Conservation (phyloP, 1,284 basidiomycete species). For the Inonotus obliquus region DNA sequence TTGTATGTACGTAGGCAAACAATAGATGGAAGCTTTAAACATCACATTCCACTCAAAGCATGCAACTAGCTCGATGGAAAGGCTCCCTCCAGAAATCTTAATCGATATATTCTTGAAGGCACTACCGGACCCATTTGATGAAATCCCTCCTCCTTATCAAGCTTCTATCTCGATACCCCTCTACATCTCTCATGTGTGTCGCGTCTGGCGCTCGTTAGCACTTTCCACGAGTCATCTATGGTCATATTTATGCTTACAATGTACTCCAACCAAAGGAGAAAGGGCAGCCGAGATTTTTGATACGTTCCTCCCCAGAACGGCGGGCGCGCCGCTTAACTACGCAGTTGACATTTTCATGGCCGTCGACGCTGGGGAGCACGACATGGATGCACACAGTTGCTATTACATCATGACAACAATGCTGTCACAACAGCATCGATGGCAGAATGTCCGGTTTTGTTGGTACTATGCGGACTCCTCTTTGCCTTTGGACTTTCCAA, state of each 20-base stretch:
- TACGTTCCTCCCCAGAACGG: not conserved
- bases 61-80: not conserved
- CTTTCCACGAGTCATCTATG: not conserved
- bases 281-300: not conserved
- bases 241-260: not conserved
- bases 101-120: not conserved
- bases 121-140: not conserved
- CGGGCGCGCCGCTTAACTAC: not conserved
- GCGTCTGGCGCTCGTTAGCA: not conserved
- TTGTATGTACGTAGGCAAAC: too few relatives aligned
- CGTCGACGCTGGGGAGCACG: not conserved
- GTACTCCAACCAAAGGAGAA: not conserved
- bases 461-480: not conserved
- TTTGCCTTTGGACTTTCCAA: not conserved
- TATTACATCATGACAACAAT: not conserved
- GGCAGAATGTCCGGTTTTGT: not conserved
- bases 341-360: not conserved
- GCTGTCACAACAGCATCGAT: not conserved
- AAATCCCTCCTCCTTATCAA: not conserved
- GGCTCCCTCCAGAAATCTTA: not conserved
- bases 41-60: too few relatives aligned
- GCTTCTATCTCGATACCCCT: not conserved
- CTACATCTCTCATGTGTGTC: not conserved
- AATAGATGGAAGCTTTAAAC: too few relatives aligned
- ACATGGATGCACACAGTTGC: not conserved